phyloP scores from a whole-genome alignment of 2,329 filamentous ascomycete genomes.

The Aspergillus intermedius region DNA sequence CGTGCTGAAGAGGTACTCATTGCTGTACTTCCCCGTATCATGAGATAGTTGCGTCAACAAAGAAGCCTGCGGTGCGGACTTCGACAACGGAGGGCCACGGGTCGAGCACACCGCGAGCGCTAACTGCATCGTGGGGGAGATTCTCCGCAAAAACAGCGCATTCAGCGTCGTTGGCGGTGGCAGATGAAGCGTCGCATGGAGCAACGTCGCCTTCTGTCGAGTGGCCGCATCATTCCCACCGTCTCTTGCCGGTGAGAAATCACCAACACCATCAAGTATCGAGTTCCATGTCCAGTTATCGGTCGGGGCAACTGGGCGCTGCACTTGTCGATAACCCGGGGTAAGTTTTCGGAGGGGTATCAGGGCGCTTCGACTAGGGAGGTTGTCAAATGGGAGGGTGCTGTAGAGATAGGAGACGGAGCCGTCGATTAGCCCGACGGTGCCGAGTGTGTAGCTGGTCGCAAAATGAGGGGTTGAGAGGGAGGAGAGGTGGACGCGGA shows the following conservation, averaged over 20 bases:
- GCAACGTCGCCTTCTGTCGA: conserved; percentile 34
- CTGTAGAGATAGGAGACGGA: conserved; percentile 97
- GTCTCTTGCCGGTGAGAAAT: conserved; percentile 29
- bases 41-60: conserved; percentile 50
- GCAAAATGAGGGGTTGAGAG: conserved; percentile 90
- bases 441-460: conserved; percentile 86
- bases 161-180: conserved; percentile 75
- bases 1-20: conserved; percentile 86
- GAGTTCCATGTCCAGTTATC: conserved; percentile 29
- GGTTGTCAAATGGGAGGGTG: conserved; percentile 65
- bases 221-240: not conserved
- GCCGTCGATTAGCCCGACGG: conserved; percentile 84
- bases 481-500: conserved; percentile 82
- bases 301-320: conserved; percentile 34
- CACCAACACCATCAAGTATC: conserved; percentile 18
- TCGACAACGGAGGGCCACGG: conserved; percentile 34
- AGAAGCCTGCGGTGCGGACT: conserved; percentile 40
- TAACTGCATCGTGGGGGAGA: conserved; percentile 71
- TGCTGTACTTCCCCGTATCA: conserved; percentile 77
- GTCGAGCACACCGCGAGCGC: conserved; percentile 57
- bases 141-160: conserved; percentile 71
- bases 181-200: conserved; percentile 41
- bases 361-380: conserved; percentile 61
- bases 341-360: conserved; percentile 73
- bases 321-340: conserved; percentile 73